Evolutionary conservation across 768 basidiomycete species (phyloP).

Genomic region (Mycena albidolilacea): DNA sequence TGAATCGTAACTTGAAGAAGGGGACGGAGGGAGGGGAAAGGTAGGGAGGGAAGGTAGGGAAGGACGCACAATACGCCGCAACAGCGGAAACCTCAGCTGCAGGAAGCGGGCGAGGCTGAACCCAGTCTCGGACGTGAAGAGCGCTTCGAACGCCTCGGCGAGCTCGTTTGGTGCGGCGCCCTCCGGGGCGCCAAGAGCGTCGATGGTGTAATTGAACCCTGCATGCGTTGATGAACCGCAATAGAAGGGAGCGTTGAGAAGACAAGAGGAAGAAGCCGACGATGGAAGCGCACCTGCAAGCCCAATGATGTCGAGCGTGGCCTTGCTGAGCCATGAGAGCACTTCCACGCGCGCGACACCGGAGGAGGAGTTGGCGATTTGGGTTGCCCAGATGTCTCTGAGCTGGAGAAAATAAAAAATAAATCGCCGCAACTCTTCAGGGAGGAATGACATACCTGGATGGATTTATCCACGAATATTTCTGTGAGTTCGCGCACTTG

Average conservation of each 20-base stretch:
- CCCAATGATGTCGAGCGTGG: conserved; percentile 85
- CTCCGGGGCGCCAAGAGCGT: conserved; percentile 34
- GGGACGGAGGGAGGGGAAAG: no score
- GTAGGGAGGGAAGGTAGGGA: not conserved
- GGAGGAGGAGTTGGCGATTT: conserved; percentile 49
- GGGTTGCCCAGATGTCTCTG: conserved; percentile 62
- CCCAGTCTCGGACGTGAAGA: conserved; percentile 51
- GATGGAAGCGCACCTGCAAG: conserved; percentile 67
- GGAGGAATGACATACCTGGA: conserved; percentile 53
- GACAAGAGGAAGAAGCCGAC: no score
- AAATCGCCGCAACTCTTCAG: not conserved
- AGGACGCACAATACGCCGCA: conserved; percentile 47
- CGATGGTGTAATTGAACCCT: conserved; percentile 50
- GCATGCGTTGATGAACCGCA: not conserved
- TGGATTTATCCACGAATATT: conserved; percentile 65
- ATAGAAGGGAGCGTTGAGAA: not conserved
- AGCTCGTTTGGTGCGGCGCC: conserved; percentile 50
- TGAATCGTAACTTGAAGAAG: no score
- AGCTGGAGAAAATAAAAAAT: conserved; percentile 45
- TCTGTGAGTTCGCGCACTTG: conserved; percentile 69
- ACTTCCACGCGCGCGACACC: conserved; percentile 64
- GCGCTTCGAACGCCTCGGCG: conserved; percentile 58
- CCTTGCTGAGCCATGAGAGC: conserved; percentile 73
- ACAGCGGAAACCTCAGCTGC: not conserved
- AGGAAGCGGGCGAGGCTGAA: conserved; percentile 5